phyloP scores from a whole-genome alignment of 805 yeast genomes.

The Candida dendrica region DNA sequence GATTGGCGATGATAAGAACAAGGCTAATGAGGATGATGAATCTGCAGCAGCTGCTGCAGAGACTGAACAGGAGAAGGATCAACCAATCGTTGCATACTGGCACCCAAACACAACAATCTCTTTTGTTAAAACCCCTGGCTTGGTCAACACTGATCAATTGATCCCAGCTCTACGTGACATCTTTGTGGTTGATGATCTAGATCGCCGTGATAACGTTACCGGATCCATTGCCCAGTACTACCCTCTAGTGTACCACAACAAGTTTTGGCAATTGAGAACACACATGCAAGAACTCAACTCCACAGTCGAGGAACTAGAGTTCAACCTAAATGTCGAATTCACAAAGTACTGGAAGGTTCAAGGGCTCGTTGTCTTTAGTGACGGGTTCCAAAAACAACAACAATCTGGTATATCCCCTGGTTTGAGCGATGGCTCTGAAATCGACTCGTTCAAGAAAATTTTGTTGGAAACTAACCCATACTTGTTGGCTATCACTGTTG shows the following conservation, averaged over 20 bases:
- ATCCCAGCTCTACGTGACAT: conserved; percentile 19
- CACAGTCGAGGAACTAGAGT: conserved; percentile 15
- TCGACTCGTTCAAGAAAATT: conserved; percentile 29
- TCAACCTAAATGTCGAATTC: conserved; percentile 23
- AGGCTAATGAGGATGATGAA: conserved; percentile 10
- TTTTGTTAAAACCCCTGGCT: conserved; percentile 17
- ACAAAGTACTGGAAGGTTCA: conserved; percentile 26
- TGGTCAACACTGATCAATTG: conserved; percentile 10
- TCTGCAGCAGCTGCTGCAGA: too few species aligned
- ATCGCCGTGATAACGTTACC: conserved; percentile 23
- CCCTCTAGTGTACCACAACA: conserved; percentile 29
- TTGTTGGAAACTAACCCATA: conserved; percentile 31
- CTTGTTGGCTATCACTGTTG: conserved; percentile 24
- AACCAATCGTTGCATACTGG: conserved; percentile 23
- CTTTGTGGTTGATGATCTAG: conserved; percentile 19
- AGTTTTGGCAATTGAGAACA: conserved; percentile 31
- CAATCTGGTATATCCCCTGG: conserved; percentile 16
- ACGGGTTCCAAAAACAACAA: conserved; percentile 24
- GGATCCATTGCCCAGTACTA: conserved; percentile 27
- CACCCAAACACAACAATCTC: conserved; percentile 30
- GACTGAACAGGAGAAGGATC: conserved; percentile 6
- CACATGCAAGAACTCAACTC: conserved; percentile 27
- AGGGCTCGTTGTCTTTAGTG: conserved; percentile 18
- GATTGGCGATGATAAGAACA: conserved; percentile 14
- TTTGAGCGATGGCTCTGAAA: conserved; percentile 23